These are phyloP conservation scores for Gossypium schwendimanii DNA, from an alignment of 441 rosid genomes.

Conservation along the genomic window DNA sequence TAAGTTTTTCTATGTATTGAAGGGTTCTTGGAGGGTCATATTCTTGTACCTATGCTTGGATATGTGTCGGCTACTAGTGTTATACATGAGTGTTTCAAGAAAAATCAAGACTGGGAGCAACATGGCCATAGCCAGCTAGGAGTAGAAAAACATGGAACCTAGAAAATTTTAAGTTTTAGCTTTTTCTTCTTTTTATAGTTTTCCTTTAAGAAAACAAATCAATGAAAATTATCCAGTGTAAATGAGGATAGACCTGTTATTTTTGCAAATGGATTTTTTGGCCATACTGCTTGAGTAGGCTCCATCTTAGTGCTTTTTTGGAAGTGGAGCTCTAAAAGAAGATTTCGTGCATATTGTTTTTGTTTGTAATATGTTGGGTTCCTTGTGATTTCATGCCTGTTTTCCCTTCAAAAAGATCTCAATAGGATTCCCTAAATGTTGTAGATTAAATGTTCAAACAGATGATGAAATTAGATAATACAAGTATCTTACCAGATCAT, in stretches of 20 bases:
- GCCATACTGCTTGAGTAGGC: no score
- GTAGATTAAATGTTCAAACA: slow-evolving; percentile 1
- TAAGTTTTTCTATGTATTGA: background rate
- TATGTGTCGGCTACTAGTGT: background rate
- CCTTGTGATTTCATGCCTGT: background rate
- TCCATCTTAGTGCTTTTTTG: background rate
- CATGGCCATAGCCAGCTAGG: background rate
- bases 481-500: background rate
- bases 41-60: background rate
- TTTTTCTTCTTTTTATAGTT: background rate
- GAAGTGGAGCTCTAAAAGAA: background rate
- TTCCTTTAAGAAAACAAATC: background rate
- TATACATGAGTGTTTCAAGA: background rate
- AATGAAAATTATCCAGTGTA: background rate
- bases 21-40: background rate
- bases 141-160: background rate
- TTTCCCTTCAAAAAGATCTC: background rate
- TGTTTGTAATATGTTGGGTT: background rate
- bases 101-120: background rate
- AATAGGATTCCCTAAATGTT: background rate
- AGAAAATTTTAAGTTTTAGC: background rate
- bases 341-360: background rate
- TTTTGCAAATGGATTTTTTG: no score
- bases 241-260: background rate
- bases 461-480: background rate